Conservation (phyloP, 768 basidiomycete species). For the Tricholoma sp. region DNA sequence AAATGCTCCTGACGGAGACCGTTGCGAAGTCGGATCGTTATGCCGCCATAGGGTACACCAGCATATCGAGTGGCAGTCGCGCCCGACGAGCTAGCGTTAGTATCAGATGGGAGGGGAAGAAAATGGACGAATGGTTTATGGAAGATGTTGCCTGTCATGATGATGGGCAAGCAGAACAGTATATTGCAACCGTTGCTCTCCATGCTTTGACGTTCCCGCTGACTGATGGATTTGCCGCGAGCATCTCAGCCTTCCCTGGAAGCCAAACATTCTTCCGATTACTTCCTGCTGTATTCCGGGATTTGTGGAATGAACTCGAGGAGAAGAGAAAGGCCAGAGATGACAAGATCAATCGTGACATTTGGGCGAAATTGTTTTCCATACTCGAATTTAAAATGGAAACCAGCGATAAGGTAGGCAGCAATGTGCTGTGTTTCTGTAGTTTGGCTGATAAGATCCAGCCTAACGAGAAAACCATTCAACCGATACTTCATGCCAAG, state of each 20-base stretch:
- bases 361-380: slow-evolving; percentile 65
- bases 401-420: slow-evolving; percentile 34
- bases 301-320: slow-evolving; percentile 92
- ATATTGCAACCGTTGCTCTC: slow-evolving; percentile 80
- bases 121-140: slow-evolving; percentile 73
- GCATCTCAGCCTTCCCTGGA: slow-evolving; percentile 38
- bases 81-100: slow-evolving; percentile 68
- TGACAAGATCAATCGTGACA: slow-evolving; percentile 56
- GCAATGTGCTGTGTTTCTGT: not conserved
- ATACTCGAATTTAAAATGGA: slow-evolving; percentile 64
- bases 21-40: slow-evolving; percentile 68
- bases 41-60: slow-evolving; percentile 65
- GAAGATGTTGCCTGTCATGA: slow-evolving; percentile 77
- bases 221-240: slow-evolving; percentile 59
- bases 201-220: slow-evolving; percentile 68
- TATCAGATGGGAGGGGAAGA: slow-evolving; percentile 68
- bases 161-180: slow-evolving; percentile 81
- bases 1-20: slow-evolving; percentile 60
- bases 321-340: slow-evolving; percentile 51
- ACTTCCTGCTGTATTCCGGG: slow-evolving; percentile 78
- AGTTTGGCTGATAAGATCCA: slow-evolving; percentile 8
- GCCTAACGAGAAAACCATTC: slow-evolving; percentile 19
- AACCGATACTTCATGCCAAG: slow-evolving; percentile 13
- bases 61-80: slow-evolving; percentile 66
- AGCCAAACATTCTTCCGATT: slow-evolving; percentile 66